Evolutionary conservation across 345 rosid genomes (phyloP).

Genomic region (Ricinus communis): DNA sequence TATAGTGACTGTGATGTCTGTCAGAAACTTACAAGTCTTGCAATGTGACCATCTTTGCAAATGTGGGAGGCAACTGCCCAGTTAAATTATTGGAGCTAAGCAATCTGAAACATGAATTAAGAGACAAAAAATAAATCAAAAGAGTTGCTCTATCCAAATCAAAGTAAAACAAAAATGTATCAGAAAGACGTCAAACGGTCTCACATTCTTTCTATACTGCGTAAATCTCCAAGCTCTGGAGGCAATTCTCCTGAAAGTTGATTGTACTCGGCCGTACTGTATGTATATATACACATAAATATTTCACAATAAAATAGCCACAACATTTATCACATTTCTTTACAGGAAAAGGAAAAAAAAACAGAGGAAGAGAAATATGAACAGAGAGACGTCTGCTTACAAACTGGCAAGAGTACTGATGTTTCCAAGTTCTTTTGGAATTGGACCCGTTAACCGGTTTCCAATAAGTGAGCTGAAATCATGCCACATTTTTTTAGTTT

Average conservation of each 20-base stretch:
- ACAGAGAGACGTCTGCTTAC: conserved; percentile 35
- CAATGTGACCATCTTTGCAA: conserved; percentile 40
- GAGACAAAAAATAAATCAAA: too few species aligned
- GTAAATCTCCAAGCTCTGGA: conserved; percentile 34
- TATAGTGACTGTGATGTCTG: not conserved
- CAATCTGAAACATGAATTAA: conserved; percentile 23
- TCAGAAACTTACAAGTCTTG: conserved; percentile 50
- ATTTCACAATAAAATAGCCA: too few species aligned
- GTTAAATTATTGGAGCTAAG: conserved; percentile 54
- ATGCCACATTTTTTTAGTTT: not conserved
- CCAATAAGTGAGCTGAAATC: conserved; percentile 41
- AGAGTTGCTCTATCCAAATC: too few species aligned
- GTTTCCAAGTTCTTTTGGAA: conserved; percentile 53
- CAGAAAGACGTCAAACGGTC: too few species aligned
- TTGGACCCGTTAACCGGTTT: conserved; percentile 47
- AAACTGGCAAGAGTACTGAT: conserved; percentile 34
- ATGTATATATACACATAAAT: conserved; percentile 31
- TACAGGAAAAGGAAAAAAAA: too few species aligned
- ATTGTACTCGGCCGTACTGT: conserved; percentile 28
- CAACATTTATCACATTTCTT: not conserved
- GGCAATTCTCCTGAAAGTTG: conserved; percentile 38
- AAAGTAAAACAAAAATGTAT: too few species aligned
- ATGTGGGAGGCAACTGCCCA: conserved; percentile 49
- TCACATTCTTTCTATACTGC: conserved; percentile 13
- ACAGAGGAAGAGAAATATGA: not conserved